phyloP scores from a whole-genome alignment of 2,329 filamentous ascomycete genomes.

The Knufia fluminis region DNA sequence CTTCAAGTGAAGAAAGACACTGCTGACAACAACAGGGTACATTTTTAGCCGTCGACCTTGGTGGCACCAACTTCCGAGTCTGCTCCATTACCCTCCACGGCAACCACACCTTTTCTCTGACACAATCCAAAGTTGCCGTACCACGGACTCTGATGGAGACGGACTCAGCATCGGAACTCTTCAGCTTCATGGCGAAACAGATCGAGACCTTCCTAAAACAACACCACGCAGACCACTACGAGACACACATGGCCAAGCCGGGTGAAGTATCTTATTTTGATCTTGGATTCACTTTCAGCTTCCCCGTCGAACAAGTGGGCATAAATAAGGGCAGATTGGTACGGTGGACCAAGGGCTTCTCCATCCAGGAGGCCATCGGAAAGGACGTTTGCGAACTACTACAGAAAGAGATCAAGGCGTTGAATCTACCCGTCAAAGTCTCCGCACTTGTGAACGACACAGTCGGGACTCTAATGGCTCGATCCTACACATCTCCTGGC shows the following conservation, averaged over 20 bases:
- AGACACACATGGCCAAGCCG: conserved; percentile 55
- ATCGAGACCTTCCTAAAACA: conserved; percentile 79
- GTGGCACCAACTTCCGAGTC: conserved; percentile 95
- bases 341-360: conserved; percentile 97
- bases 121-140: conserved; percentile 84
- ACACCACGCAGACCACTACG: conserved; percentile 83
- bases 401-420: conserved; percentile 78
- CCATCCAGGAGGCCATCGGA: conserved; percentile 87
- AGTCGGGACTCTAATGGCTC: conserved; percentile 93
- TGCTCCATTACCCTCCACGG: conserved; percentile 91
- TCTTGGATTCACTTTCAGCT: conserved; percentile 97
- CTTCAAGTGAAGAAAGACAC: neutral
- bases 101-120: conserved; percentile 89
- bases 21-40: conserved; percentile 56
- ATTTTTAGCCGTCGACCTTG: conserved; percentile 94
- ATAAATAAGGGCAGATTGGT: conserved; percentile 94
- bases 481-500: conserved; percentile 85
- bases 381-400: conserved; percentile 89
- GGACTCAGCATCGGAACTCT: conserved; percentile 75
- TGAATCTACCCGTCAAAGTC: conserved; percentile 84
- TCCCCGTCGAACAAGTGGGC: conserved; percentile 85
- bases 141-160: conserved; percentile 85
- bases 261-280: conserved; percentile 74
- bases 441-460: conserved; percentile 95
- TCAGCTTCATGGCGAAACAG: conserved; percentile 85